Evolutionary conservation across 176 grass and related monocot species (phyloP), one percentile per base, ranked within the genome.

Genomic region (Musa beccarii): DNA sequence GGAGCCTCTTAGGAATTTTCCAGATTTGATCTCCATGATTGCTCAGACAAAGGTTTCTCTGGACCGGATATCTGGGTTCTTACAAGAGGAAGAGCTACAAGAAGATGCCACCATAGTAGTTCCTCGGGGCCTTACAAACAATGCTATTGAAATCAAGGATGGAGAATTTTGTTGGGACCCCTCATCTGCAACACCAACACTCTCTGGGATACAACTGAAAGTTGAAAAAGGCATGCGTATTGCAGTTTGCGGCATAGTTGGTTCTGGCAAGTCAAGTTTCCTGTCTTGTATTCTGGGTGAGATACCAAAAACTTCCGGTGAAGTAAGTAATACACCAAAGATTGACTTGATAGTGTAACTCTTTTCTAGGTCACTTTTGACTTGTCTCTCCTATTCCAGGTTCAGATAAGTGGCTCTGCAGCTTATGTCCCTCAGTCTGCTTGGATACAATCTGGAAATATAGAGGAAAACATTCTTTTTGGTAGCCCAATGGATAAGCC

Each of bases 381-480:
- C 75, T 72, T 83, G 68, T 50, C 23, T 11, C 11, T 82, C 52
- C 70, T 79, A 72, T 81, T 96, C 26, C 80, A 99, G 95, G 95
- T 99, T 63, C 93, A 75, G 61, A 59, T 94, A 81, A 91, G 90
- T 74, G 95, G 95, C 61, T 89, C 90, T 75, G 76, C 83, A 68
- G 95, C 95, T 20, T 98, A 98, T 82, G 95, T 98, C 34, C 67
- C 95, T 51, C 95, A 98, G 85, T 89, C 86, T 79, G 95, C 95
- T 51, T 98, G 95, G 95, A 93, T 98, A 82, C 95, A 93, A 52
- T 98, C 95, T 68, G 95, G 95, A 76, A 98, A 98, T 76, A 93
- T 98, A 25, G 88, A 98, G 83, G 87, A 92, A 19, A 98, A 98
- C n/a, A 87, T 98, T 85, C 88, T 98, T 75, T 98, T 98, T 52